Evolutionary conservation across 176 grass and related monocot genomes (phyloP), one percentile per base, ranked within the genome.

Genomic region (Triticum turgidum): DNA sequence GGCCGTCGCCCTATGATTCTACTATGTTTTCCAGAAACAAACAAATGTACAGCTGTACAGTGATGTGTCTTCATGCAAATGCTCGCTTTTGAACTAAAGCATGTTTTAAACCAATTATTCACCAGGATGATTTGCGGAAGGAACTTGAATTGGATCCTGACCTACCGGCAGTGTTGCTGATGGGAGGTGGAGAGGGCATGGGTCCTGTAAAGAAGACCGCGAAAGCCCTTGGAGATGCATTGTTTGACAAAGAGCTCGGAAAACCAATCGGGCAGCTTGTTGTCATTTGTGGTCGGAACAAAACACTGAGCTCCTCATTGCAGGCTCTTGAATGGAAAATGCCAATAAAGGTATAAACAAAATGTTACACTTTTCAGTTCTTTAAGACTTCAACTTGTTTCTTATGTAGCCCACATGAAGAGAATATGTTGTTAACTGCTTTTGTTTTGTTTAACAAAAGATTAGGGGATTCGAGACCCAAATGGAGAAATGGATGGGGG

Each of bases 401-500:
- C 13, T 71, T 71, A 8, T n/a, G 4, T 44, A 32, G 7, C 9
- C 34, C 34, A 81, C 44, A 67, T 5, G 33, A 4, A 3, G 29
- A 68, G 4, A 27, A 29, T 8, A 7, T 9, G 77, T 77, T 84
- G 39, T 68, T 62, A 33, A 65, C n/a, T 41, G 1, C 34, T 8
- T n/a, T 47, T 1, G 45, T 86, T 27, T 58, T 65, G 64, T 82
- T 52, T 72, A 33, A 70, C 80, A 73, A 88, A 87, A 99, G 97
- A 78, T 99, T 68, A 90, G 94, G 69, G 97, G 97, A 89, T 99
- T 99, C 78, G 97, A 96, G 73, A 99, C 94, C 24, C 97, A 99
- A 83, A 99, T 99, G 97, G 97, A 99, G 89, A 99, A 99, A 76
- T 99, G 97, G 97, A 99, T 99, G 97, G 97, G 94, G 9, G 88